These are phyloP conservation scores for Bacterosira constricta DNA, from an alignment of 108 stramenopile species.

Conservation along the genomic window DNA sequence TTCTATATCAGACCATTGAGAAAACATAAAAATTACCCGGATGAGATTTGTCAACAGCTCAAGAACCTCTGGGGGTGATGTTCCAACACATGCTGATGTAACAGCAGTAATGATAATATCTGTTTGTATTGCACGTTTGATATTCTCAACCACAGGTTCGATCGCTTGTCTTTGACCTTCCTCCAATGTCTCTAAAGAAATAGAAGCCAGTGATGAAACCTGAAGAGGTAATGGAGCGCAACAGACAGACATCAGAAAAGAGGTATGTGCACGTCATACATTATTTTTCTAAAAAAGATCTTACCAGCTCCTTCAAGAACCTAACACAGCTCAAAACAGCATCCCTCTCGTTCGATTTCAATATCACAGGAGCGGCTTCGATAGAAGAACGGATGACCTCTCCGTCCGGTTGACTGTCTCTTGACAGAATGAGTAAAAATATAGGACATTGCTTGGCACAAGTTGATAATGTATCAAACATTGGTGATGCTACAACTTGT, in stretches of 20 bases:
- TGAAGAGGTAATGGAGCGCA: not conserved
- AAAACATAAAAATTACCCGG: constrained; percentile 1
- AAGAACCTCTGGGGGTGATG: constrained; percentile 12
- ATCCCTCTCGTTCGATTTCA: constrained; percentile 31
- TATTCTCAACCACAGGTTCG: constrained; percentile 6
- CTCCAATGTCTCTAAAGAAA: constrained; percentile 10
- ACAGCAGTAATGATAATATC: constrained; percentile 21
- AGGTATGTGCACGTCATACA: not conserved
- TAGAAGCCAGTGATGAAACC: constrained; percentile 11
- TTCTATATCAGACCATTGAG: constrained; percentile 31
- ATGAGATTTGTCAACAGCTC: constrained; percentile 11
- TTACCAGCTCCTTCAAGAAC: constrained; percentile 27
- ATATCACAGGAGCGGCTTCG: constrained; percentile 16
- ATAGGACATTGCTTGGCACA: constrained; percentile 24
- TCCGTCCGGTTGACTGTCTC: constrained; percentile 20
- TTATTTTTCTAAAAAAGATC: not conserved
- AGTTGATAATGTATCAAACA: constrained; percentile 28
- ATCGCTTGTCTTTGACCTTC: constrained; percentile 3
- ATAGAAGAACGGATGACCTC: constrained; percentile 28
- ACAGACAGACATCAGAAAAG: not conserved
- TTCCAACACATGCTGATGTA: constrained; percentile 17
- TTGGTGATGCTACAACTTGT: constrained; percentile 20
- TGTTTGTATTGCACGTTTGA: constrained; percentile 3
- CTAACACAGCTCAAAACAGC: constrained; percentile 2
- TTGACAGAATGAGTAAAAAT: constrained; percentile 15